Base-by-base conservation (phyloP, 768 basidiomycete genomes). In the Agaricus sinodeliciosus region DNA sequence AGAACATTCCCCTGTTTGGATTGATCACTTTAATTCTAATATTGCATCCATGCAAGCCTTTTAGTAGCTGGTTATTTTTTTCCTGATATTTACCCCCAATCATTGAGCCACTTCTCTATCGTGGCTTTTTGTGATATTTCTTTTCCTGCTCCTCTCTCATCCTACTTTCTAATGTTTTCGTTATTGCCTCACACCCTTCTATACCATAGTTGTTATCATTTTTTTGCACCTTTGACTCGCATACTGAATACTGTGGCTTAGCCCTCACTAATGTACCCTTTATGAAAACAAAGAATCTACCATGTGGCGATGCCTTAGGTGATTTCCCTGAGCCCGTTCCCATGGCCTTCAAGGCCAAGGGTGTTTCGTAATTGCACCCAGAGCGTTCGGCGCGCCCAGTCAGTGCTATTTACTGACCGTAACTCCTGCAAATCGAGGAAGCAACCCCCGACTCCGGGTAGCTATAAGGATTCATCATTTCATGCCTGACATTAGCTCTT, bases 1-100 rank as follows among this genome's bases (percentile, higher is more conserved):
- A 81, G 83, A 22, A 69, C 61, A 51, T 81, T 77, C 77, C 79
- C 79, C n/a, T 70, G 64, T 48, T 62, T 72, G 50, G 60, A 67
- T 18, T 67, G 57, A 59, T 42, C n/a, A 44, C 12, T n/a, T 22
- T 19, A 48, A 31, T 31, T 31, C 31, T 31, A 31, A 31, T 31
- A 31, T 31, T 31, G 31, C 31, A 42, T n/a, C 37, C 52, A 40
- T 48, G 16, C 22, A 31, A 31, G 31, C 7, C 11, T 31, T 2
- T 31, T 31, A 31, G 31, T 8, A 31, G 26, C 31, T 44, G 31
- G 43, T 27, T 42, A 42, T n/a, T 36, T 49, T 13, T 39, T 42
- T 35, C 22, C 45, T 31, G 26, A 45, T n/a, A 39, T 41, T 5
- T n/a, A 39, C 12, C 15, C 22, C 31, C 31, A 31, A 31, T 31